Evolutionary conservation across 306 rosid species (phyloP).

Genomic region (Medicago lupulina): DNA sequence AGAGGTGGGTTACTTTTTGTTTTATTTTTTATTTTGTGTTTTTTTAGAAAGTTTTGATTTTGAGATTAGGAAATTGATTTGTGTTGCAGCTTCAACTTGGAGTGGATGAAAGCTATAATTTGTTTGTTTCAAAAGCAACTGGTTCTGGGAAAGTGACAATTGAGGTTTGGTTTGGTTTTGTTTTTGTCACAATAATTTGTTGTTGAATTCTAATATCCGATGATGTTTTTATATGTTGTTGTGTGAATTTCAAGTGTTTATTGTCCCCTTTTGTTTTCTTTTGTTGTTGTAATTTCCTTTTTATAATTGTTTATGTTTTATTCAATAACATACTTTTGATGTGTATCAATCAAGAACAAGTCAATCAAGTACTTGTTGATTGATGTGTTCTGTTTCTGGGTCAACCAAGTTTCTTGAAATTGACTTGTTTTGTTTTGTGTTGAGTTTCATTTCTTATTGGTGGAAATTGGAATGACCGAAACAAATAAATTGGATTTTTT

Average conservation of each 20-base stretch:
- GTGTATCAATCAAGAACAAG: conserved; percentile 1
- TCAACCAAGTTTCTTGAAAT: neutral
- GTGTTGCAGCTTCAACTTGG: conserved; percentile 86
- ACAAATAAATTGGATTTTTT: neutral
- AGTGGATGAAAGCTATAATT: conserved; percentile 93
- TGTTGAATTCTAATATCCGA: conserved; percentile 14
- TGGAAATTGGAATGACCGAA: conserved; percentile 22
- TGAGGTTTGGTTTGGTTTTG: conserved; percentile 60
- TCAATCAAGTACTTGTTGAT: conserved; percentile 3
- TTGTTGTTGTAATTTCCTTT: neutral
- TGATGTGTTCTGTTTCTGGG: neutral
- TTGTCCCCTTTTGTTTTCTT: neutral
- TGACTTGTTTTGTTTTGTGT: neutral
- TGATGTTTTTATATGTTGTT: neutral
- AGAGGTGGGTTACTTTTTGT: conserved; percentile 50
- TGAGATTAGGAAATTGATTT: conserved; percentile 15
- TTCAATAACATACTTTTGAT: conserved; percentile 12
- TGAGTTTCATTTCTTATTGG: conserved; percentile 33
- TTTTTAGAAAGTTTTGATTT: conserved; percentile 38
- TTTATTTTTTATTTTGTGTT: neutral
- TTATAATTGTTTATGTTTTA: neutral
- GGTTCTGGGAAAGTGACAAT: conserved; percentile 63
- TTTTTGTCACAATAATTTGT: neutral
- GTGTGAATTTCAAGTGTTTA: neutral
- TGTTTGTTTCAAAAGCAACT: conserved; percentile 49